Percentiles rank a stretch among this genome's conserved stretches.
Evolutionary conservation across 768 basidiomycete genomes (phyloP).

Genomic region (Leucogyrophana mollusca): DNA sequence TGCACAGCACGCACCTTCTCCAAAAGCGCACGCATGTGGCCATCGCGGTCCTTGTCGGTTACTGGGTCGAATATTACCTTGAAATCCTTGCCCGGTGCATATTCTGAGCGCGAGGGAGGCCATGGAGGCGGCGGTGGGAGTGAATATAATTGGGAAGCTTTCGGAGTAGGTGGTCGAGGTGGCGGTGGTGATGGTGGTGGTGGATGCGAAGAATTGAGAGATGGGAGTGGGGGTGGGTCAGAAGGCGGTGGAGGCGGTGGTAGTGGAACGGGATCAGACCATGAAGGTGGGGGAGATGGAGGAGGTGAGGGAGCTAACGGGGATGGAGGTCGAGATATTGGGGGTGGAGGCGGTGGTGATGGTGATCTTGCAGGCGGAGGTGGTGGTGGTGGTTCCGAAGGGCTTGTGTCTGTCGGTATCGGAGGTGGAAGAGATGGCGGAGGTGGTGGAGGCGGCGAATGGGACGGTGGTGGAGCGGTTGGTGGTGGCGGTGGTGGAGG

Average conservation of each 20-base stretch:
- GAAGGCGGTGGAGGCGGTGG: constrained; percentile 26
- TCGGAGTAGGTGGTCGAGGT: constrained; percentile 22
- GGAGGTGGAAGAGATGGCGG: too few relatives aligned
- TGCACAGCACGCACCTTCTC: constrained; percentile 39
- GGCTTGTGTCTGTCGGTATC: too few relatives aligned
- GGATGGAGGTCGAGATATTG: constrained; percentile 26
- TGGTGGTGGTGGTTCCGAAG: constrained; percentile 23
- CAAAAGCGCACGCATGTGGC: constrained; percentile 36
- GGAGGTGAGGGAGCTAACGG: constrained; percentile 22
- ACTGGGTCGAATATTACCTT: constrained; percentile 65
- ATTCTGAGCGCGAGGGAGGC: constrained; percentile 52
- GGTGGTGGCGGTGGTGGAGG: constrained; percentile 37
- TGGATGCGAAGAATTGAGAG: constrained; percentile 11
- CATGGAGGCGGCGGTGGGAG: constrained; percentile 49
- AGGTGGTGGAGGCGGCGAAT: constrained; percentile 19
- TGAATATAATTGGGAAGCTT: constrained; percentile 35
- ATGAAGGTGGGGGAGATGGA: constrained; percentile 22
- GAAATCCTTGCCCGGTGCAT: constrained; percentile 48
- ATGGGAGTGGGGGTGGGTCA: constrained; percentile 18
- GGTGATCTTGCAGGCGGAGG: constrained; percentile 33
- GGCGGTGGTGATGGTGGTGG: constrained; percentile 23
- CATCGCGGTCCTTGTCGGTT: constrained; percentile 45
- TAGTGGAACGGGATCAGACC: constrained; percentile 15
- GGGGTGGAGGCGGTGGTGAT: constrained; percentile 25
- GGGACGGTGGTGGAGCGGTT: constrained; percentile 26